Evolutionary conservation across 108 stramenopile genomes (phyloP).

Genomic region (Cyclotella choctawhatcheeana): DNA sequence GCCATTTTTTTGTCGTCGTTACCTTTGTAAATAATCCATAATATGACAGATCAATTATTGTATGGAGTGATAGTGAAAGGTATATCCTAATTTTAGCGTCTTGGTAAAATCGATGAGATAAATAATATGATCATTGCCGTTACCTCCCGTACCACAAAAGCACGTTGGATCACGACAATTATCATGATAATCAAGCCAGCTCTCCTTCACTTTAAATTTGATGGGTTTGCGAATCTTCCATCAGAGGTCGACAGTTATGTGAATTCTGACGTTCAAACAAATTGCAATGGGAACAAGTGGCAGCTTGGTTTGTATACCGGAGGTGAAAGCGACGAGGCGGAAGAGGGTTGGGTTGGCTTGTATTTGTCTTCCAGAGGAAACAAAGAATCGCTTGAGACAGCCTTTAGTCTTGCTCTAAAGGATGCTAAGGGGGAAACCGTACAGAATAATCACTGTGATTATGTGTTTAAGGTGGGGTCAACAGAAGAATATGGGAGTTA

Average conservation of each 20-base stretch:
- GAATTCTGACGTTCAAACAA: not conserved
- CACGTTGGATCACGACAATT: no score
- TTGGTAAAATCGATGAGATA: no score
- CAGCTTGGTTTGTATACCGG: not conserved
- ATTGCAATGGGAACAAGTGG: constrained; percentile 13
- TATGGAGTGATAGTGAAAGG: no score
- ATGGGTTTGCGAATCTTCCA: constrained; percentile 2
- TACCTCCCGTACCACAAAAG: no score
- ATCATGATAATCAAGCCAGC: no score
- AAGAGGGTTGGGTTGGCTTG: not conserved
- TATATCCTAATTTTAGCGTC: no score
- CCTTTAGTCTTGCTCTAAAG: no score
- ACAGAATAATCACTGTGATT: not conserved
- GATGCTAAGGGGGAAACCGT: not conserved
- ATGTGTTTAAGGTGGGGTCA: not conserved
- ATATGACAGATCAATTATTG: no score
- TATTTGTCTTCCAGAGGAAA: not conserved
- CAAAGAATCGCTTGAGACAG: not conserved
- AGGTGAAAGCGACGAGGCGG: not conserved
- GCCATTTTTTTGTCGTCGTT: no score
- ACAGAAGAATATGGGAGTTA: not conserved
- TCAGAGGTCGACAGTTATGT: not conserved
- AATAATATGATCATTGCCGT: no score
- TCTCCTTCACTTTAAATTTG: not conserved
- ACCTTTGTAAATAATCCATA: no score